Base-by-base conservation (phyloP, 1,139 yeast species). In the Debaryomyces udenii region DNA sequence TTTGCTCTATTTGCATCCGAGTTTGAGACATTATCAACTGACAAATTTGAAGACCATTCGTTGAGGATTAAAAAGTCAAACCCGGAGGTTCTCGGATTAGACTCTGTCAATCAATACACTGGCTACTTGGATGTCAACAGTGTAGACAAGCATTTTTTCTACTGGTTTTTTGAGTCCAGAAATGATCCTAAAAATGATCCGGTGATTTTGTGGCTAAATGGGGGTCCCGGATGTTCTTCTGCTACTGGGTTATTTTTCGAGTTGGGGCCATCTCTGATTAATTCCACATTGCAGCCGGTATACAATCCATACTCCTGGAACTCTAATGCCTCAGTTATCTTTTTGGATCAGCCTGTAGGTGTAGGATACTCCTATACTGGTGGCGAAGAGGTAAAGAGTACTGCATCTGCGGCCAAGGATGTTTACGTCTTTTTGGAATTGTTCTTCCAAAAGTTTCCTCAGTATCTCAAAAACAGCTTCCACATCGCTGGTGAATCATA, bases 341-440 rank as follows among this genome's bases (percentile, higher is more conserved):
- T 87, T 74, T 77, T 91, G 56, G 98, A 91, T 65, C 97, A 90
- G 67, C 98, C 98, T 2, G 96, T 90, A 41, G 88, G 89, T 48
- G 96, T 87, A 39, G 96, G 96, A 14, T 86, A 81, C 61, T 85
- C 94, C 2, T 83, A 83, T 60, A 78, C 86, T 27, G 75, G 73
- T 16, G 72, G 76, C 16, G 77, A 77, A 31, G 66, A 68, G 27
- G 81, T 86, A 27, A 66, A 74, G 23, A 74, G 76, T 51, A 83
- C 93, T 37, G 81, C 78, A 13, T 76, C 87, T 43, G 93, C 93
- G 27, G 91, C 87, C 24, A 75, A 77, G 56, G 96, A 88, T 52
- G 91, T 86, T n/a, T 86, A 73, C 59, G 80, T 84, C 5, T 87
- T 88, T 58, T 71, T 87, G 58, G 86, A 83, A 57, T 73, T 87